Base-by-base conservation (phyloP, 805 yeast species). In the Cyberlindnera mississippiensis region DNA sequence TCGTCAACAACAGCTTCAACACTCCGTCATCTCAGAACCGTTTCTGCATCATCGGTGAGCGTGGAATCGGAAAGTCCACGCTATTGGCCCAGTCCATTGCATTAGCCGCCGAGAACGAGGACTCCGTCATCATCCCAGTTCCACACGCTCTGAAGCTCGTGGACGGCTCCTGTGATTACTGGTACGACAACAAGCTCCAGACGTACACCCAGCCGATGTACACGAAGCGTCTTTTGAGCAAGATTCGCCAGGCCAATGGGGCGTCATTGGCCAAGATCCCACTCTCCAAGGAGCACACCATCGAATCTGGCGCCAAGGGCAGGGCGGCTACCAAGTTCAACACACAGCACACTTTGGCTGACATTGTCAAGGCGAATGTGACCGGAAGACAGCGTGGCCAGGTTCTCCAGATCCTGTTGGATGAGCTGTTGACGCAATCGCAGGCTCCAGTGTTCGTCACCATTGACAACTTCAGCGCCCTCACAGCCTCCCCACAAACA, bases 51-150 rank as follows among this genome's bases (percentile, higher is more conserved):
- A 59, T 75, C 16, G 96, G 96, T 33, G 80, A 74, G 41, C 64
- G 75, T 33, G 96, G 96, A 37, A 71, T 76, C 10, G 97, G 97
- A 7, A 90, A 89, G 66, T 76, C 91, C 3, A 76, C 87, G 0
- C 55, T 82, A 29, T 53, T 89, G 35, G 62, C 90, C 0, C 96
- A 89, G 61, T 69, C 81, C 2, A 82, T 82, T 33, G 77, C 83
- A 0, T 61, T 85, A 35, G 73, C 79, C 3, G 57, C 64, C 9
- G 53, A 69, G 27, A 57, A 60, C 24, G 53, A 63, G 26, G 61
- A 67, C 14, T 62, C 73, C 20, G 68, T 82, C 13, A 63, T 86
- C 4, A 53, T 89, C 35, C 86, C 85, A 37, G 61, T 88, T 14
- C 77, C 88, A 22, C 67, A 78, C 46, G 80, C 88, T 1, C 75